These are phyloP conservation scores for Narthecium ossifragum DNA, from an alignment of 106 monocot species.

Conservation along the genomic window DNA sequence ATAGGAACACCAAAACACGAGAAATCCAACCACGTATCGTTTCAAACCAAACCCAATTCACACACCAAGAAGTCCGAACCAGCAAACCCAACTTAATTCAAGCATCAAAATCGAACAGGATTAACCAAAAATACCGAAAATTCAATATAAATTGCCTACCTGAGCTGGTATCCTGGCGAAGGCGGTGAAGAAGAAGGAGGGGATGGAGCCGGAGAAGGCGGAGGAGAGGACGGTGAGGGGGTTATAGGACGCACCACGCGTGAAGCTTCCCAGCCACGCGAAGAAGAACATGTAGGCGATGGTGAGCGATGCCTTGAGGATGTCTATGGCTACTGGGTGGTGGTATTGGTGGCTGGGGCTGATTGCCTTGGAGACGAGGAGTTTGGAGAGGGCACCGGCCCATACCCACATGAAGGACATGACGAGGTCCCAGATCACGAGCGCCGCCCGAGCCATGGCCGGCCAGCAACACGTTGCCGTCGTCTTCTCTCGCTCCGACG, in stretches of 20 bases:
- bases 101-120: too few relatives aligned
- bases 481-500: too few relatives aligned
- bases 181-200: conserved; percentile 46
- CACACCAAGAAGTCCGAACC: too few relatives aligned
- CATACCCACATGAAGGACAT: conserved; percentile 60
- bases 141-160: conserved; percentile 32
- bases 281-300: conserved; percentile 81
- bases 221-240: conserved; percentile 65
- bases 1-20: too few relatives aligned
- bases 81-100: too few relatives aligned
- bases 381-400: conserved; percentile 50
- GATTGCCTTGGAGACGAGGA: conserved; percentile 33
- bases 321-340: conserved; percentile 31
- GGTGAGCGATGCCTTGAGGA: conserved; percentile 39
- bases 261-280: conserved; percentile 53
- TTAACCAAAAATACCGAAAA: too few relatives aligned
- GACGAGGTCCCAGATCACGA: conserved; percentile 23
- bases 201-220: conserved; percentile 35
- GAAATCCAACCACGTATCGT: too few relatives aligned
- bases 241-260: conserved; percentile 70
- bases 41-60: too few relatives aligned
- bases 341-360: conserved; percentile 6
- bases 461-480: too few relatives aligned
- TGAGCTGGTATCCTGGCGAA: conserved; percentile 77
- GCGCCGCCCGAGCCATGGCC: conserved; percentile 16